phyloP scores from a whole-genome alignment of 352 stramenopile genomes.

The Globisporangium radiosum region DNA sequence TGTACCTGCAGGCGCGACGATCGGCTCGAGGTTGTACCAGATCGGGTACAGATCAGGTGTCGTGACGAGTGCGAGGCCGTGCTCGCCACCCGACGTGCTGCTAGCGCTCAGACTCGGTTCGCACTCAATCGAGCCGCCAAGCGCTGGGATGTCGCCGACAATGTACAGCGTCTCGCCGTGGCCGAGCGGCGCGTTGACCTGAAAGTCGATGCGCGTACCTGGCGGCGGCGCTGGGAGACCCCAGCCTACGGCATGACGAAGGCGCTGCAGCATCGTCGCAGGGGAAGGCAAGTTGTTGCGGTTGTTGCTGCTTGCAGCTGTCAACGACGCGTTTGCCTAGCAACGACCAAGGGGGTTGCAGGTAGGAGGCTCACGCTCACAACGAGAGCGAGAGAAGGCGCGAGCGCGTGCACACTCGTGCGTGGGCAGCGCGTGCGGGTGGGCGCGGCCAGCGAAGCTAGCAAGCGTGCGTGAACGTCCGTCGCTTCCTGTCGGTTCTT shows the following conservation, averaged over 20 bases:
- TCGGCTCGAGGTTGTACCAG: conserved; percentile 85
- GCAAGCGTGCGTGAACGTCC: no score
- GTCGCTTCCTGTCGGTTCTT: no score
- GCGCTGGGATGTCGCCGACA: conserved; percentile 59
- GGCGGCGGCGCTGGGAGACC: conserved; percentile 45
- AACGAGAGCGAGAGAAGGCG: no score
- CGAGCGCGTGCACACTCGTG: no score
- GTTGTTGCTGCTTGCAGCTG: no score
- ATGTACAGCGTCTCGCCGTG: conserved; percentile 82
- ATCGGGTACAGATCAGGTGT: conserved; percentile 84
- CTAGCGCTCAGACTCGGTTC: conserved; percentile 33
- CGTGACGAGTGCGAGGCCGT: conserved; percentile 72
- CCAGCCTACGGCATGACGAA: conserved; percentile 75
- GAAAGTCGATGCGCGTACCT: conserved; percentile 76
- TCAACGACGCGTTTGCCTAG: no score
- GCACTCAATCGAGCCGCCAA: conserved; percentile 58
- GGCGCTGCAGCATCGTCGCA: conserved; percentile 63
- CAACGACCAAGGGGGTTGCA: no score
- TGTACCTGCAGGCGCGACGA: conserved; percentile 53
- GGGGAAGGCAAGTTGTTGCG: no score
- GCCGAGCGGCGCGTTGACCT: conserved; percentile 64
- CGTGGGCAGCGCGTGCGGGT: no score
- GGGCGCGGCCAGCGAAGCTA: no score
- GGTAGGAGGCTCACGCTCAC: no score
- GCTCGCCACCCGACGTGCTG: conserved; percentile 26